Base-by-base conservation (phyloP, 495 filamentous ascomycete species). In the Xylaria acuta region DNA sequence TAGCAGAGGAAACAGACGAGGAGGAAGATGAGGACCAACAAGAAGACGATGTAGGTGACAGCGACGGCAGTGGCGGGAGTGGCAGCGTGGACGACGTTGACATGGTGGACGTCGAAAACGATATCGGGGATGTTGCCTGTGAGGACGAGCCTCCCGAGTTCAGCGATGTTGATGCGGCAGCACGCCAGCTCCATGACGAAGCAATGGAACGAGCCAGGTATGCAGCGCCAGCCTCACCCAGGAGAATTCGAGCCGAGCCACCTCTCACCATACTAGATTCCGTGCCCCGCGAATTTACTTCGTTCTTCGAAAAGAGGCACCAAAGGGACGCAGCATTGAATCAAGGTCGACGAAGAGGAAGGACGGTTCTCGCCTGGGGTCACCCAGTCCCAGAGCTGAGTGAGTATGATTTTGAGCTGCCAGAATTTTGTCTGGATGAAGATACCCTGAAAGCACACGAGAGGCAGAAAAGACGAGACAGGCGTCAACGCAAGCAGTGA, bases 261-360 rank as follows among this genome's bases (percentile, higher is more conserved):
- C 82, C 86, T 20, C 75, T 71, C 63, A 72, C 60, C 47, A 65
- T 72, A 7, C 53, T 73, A 6, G 73, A 77, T n/a, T 64, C 68
- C n/a, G 65, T 75, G 45, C 63, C 51, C 38, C 89, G 86, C 74
- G 92, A 93, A 27, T 95, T 98, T 78, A 93, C 86, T 3, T 97
- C 93, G 0, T 97, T 97, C 83, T 98, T 92, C 80, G 67, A 84
- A 18, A 94, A 95, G 78, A 88, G 86, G 9, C 88, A 97, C 75
- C 85, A 92, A 56, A 92, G 95, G 43, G 91, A 90, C 4, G 87
- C 90, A 14, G 95, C 96, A 12, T 77, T 95, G 38, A 91, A 83
- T 69, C 87, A 85, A 79, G 83, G 82, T 72, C 86, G 88, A 58
- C 86, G 87, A 68, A 86, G 85, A 72, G 87, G 89, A 30, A 86